Conservation (phyloP, 2,329 filamentous ascomycete genomes). For the Myriosclerotinia duriaeana region DNA sequence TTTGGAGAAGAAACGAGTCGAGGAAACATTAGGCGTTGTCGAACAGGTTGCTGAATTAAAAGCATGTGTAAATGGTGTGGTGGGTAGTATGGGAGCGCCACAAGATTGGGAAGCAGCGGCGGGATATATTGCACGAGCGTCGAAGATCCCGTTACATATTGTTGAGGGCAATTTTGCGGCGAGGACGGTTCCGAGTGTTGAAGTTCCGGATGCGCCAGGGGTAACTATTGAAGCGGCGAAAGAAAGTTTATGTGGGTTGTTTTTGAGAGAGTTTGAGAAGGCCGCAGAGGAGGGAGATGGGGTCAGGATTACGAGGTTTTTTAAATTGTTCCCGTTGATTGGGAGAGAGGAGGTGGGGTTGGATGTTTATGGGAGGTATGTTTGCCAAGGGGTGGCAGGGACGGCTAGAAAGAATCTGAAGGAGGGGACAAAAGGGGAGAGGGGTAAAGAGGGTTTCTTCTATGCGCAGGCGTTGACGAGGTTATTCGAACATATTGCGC, state of each 20-base stretch:
- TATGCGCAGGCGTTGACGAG: conserved; percentile 88
- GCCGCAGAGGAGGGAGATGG: conserved; percentile 86
- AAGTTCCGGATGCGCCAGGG: conserved; percentile 88
- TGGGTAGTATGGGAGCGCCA: conserved; percentile 93
- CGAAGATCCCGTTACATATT: conserved; percentile 76
- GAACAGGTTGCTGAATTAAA: conserved; percentile 97
- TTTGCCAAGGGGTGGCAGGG: conserved; percentile 89
- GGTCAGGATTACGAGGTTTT: conserved; percentile 88
- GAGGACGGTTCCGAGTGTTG: conserved; percentile 89
- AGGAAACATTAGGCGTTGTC: conserved; percentile 85
- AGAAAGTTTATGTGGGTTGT: conserved; percentile 85
- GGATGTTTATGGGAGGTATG: conserved; percentile 93
- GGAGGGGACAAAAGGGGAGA: conserved; percentile 51
- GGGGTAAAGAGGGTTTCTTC: conserved; percentile 70
- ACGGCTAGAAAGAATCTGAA: conserved; percentile 79
- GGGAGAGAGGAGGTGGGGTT: conserved; percentile 83
- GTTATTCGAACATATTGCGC: conserved; percentile 94
- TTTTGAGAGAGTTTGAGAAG: conserved; percentile 91
- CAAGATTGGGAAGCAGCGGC: conserved; percentile 99
- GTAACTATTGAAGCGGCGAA: conserved; percentile 83
- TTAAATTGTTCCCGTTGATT: conserved; percentile 96
- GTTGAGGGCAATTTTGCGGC: conserved; percentile 83
- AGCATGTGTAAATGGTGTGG: conserved; percentile 89
- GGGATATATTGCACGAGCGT: conserved; percentile 80
- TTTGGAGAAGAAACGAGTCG: conserved; percentile 85